Evolutionary conservation across 345 rosid species (phyloP), one percentile per base, ranked within the genome.

Genomic region (Eucalyptus lansdowneana): DNA sequence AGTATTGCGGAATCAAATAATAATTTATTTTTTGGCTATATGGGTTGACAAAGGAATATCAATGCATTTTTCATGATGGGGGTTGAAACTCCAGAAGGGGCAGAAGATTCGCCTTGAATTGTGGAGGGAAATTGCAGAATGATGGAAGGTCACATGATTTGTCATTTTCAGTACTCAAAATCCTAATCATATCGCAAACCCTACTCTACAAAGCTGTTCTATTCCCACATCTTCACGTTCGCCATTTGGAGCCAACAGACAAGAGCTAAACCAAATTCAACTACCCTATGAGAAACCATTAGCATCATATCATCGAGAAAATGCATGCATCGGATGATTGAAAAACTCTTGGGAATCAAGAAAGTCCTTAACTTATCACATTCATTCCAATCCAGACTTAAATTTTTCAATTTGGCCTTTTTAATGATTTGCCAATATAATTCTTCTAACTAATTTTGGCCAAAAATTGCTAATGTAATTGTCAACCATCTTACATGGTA

Each of bases 401-500:
- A 62, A 62, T 2, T 27, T 62, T 62, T 62, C 4, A 29, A 62
- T 62, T 62, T 62, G 34, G 13, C 62, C 0, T 24, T 56, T 56
- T 24, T 56, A 56, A 56, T 5, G 2, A 24, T 56, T 56, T 56
- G 6, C 2, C 29, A 10, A 24, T 56, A 25, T 24, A 56, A 2
- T 24, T 4, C 1, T 0, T 56, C 14, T 25, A 56, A 24, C 13
- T 25, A 56, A 24, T 56, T 56, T 56, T 24, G 0, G 7, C 13
- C 12, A 22, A 25, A 56, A 25, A 56, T 56, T 25, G 29, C 13
- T 56, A 10, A 24, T 11, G 6, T 56, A 11, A 25, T 1, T 0
- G 0, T 9, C 3, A 1, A 0, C 1, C 6, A 25, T 56, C 1
- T 56, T 56, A 56, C 3, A 56, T 56, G 1, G 6, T 11, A 56